Conservation (phyloP, 306 rosid species). For the Prunus fruticosa region DNA sequence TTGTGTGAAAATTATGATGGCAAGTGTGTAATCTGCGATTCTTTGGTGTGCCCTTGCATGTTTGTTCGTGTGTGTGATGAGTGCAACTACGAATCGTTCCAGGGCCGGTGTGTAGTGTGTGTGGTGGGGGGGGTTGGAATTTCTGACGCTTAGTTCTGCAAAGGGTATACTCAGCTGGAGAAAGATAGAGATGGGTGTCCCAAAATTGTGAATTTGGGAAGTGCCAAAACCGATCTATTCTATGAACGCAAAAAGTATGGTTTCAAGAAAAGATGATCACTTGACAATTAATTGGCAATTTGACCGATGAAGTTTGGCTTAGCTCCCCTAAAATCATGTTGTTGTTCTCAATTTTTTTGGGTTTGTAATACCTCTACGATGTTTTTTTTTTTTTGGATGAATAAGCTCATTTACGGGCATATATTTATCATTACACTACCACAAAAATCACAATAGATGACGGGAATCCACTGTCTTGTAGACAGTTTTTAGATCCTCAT, state of each 20-base stretch:
- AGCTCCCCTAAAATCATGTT: no score
- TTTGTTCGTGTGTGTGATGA: conserved; percentile 79
- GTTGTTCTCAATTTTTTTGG: no score
- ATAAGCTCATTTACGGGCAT: no score
- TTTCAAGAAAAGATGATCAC: conserved; percentile 25
- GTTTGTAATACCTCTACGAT: no score
- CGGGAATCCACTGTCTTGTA: no score
- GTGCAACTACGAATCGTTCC: conserved; percentile 80
- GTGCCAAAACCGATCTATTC: conserved; percentile 69
- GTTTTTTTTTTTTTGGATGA: no score
- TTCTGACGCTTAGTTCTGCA: conserved; percentile 83
- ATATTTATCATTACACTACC: no score
- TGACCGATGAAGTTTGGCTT: no score
- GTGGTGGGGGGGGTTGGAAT: conserved; percentile 51
- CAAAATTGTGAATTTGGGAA: conserved; percentile 77
- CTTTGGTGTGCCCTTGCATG: conserved; percentile 79
- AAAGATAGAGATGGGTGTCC: conserved; percentile 92
- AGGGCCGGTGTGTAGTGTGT: conserved; percentile 44
- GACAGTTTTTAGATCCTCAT: no score
- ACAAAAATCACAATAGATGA: no score
- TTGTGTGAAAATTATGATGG: no score
- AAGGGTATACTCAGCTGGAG: conserved; percentile 92
- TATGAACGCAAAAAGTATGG: conserved; percentile 88
- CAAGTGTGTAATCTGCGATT: conserved; percentile 33
- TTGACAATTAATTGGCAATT: no score